A percentile compares a stretch with the other conserved stretches of the same genome.
Evolutionary conservation across 2,329 filamentous ascomycete genomes (phyloP).

Genomic region (Nemania abortiva): DNA sequence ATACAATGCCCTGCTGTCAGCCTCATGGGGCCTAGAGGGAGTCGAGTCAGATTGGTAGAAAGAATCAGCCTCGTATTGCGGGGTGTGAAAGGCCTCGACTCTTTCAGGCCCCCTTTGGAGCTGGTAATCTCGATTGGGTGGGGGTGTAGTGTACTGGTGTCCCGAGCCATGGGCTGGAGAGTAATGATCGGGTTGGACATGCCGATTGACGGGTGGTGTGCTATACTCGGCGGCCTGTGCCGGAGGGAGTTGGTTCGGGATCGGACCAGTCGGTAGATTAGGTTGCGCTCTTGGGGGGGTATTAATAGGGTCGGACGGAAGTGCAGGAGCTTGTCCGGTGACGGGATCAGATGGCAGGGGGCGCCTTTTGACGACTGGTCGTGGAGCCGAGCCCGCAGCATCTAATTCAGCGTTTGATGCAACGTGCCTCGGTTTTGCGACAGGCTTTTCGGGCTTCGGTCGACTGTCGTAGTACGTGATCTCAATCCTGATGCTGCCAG

Average conservation of each 20-base stretch:
- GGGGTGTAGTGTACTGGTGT: slow-evolving; percentile 52
- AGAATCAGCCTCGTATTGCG: slow-evolving; percentile 45
- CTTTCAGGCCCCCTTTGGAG: slow-evolving; percentile 41
- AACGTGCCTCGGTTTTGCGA: slow-evolving; percentile 65
- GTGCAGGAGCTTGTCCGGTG: slow-evolving; percentile 62
- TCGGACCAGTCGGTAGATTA: slow-evolving; percentile 56
- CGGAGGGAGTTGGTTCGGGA: slow-evolving; percentile 66
- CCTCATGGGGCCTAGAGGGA: slow-evolving; percentile 49
- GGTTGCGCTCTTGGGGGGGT: slow-evolving; percentile 63
- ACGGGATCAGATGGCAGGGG: slow-evolving; percentile 86
- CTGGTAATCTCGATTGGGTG: slow-evolving; percentile 56
- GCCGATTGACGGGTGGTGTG: slow-evolving; percentile 54
- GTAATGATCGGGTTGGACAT: slow-evolving; percentile 55
- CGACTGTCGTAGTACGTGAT: slow-evolving; percentile 95
- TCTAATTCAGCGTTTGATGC: slow-evolving; percentile 53
- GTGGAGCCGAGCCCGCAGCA: slow-evolving; percentile 47
- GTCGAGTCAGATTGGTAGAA: slow-evolving; percentile 53
- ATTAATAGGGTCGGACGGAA: slow-evolving; percentile 58
- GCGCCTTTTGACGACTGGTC: slow-evolving; percentile 80
- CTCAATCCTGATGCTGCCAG: slow-evolving; percentile 93
- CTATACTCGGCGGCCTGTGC: slow-evolving; percentile 64
- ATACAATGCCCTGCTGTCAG: slow-evolving; percentile 43
- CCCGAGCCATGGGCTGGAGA: slow-evolving; percentile 48
- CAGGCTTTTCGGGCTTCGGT: slow-evolving; percentile 80
- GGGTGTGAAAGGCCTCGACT: slow-evolving; percentile 43